Conservation (phyloP, 2,329 filamentous ascomycete genomes). For the Botrytis hyacinthi region DNA sequence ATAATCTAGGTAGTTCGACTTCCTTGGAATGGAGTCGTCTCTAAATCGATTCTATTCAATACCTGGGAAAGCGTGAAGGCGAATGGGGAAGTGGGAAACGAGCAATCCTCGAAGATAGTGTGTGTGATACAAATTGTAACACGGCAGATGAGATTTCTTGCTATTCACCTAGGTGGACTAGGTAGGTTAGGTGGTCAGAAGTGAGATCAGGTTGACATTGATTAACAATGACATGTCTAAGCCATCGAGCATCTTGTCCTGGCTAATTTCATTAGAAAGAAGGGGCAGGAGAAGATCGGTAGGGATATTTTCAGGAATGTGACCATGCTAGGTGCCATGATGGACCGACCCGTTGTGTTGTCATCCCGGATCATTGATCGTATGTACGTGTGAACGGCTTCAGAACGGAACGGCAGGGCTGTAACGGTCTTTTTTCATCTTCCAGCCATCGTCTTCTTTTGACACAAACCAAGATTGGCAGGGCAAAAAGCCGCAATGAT, state of each 20-base stretch:
- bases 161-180: not conserved
- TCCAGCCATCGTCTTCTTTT: not conserved
- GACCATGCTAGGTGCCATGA: constrained; percentile 13
- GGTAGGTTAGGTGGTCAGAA: not conserved
- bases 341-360: constrained; percentile 17
- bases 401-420: constrained; percentile 9
- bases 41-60: not conserved
- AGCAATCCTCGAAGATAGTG: not conserved
- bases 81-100: not conserved
- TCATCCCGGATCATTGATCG: constrained; percentile 16
- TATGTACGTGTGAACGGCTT: not conserved
- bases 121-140: not conserved
- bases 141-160: not conserved
- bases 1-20: not conserved
- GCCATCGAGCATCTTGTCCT: not conserved
- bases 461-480: not conserved
- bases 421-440: constrained; percentile 12
- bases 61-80: not conserved
- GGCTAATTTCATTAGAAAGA: not conserved
- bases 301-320: constrained; percentile 15
- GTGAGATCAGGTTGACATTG: not conserved
- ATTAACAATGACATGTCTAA: not conserved
- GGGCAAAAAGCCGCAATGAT: not conserved
- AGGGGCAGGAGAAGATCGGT: not conserved
- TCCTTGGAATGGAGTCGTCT: not conserved